Conservation (phyloP, 768 basidiomycete species). For the Artomyces pyxidatus region DNA sequence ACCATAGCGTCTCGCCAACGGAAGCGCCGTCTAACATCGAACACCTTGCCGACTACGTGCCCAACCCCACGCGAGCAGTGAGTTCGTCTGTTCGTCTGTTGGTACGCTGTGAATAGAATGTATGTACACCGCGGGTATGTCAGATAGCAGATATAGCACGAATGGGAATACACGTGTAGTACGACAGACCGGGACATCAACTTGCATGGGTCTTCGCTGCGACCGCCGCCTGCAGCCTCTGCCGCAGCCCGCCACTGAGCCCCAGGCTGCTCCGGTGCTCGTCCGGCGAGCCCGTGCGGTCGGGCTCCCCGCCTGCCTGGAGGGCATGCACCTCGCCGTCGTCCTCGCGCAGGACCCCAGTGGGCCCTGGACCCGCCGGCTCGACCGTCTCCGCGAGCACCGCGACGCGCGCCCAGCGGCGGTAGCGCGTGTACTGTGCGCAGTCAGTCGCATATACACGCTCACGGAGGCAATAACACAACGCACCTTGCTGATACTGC, state of each 20-base stretch:
- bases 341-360: conserved; percentile 20
- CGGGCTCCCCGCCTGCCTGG: background rate
- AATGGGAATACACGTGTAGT: too few species aligned
- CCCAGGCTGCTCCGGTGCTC: background rate
- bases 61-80: too few species aligned
- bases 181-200: too few species aligned
- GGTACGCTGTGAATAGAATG: too few species aligned
- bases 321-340: conserved; percentile 7
- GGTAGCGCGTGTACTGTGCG: conserved; percentile 74
- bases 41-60: too few species aligned
- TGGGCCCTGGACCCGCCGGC: conserved; percentile 30
- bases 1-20: too few species aligned
- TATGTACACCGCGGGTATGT: too few species aligned
- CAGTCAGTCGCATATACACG: background rate
- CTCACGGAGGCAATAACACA: background rate
- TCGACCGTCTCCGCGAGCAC: conserved; percentile 67
- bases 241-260: background rate
- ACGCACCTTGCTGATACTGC: conserved; percentile 77
- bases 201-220: too few species aligned
- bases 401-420: conserved; percentile 84
- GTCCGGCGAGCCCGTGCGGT: background rate
- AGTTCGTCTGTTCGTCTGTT: too few species aligned
- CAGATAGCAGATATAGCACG: too few species aligned
- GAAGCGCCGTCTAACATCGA: too few species aligned
- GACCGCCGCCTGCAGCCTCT: conserved; percentile 1